Conservation (phyloP, 73 alveolate genomes). For the Symbiodinium natans region DNA sequence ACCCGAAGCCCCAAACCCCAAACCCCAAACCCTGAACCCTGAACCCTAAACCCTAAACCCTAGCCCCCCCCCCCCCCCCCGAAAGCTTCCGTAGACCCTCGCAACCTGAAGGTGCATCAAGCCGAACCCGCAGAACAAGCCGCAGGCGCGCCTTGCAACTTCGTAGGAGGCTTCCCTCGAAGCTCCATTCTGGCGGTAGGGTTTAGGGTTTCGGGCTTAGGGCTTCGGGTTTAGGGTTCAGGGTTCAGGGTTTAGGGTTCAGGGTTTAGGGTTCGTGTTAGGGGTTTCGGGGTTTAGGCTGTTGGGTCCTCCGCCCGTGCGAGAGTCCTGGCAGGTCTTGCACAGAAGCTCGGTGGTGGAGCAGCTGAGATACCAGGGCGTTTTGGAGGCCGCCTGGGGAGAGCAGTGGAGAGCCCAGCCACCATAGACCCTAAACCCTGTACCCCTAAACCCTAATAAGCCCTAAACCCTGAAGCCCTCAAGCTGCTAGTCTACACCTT, state of each 20-base stretch:
- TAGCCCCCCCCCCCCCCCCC: not conserved
- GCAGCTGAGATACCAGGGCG: not conserved
- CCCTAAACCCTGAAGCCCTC: not conserved
- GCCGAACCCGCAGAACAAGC: too few species aligned
- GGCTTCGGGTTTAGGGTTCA: not conserved
- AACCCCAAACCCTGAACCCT: not conserved
- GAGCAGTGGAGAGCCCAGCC: not conserved
- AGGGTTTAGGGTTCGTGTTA: not conserved
- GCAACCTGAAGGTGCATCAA: not conserved
- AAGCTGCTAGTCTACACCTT: too few species aligned
- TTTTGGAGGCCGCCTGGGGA: not conserved
- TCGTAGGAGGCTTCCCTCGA: too few species aligned
- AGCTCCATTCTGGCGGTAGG: too few species aligned
- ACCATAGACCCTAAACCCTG: too few species aligned
- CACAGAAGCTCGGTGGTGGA: not conserved
- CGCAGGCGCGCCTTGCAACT: too few species aligned
- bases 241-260: not conserved
- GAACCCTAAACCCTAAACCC: not conserved
- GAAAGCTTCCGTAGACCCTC: not conserved
- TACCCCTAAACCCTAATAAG: not conserved
- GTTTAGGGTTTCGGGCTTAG: not conserved
- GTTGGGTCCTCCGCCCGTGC: too few species aligned
- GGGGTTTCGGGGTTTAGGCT: not conserved
- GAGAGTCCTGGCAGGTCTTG: not conserved
- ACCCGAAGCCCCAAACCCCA: not conserved